A percentile compares a stretch with the other conserved stretches of the same genome.
These are phyloP conservation scores for Pseudogymnoascus verrucosus DNA, from an alignment of 2,329 filamentous ascomycete species.

Conservation along the genomic window DNA sequence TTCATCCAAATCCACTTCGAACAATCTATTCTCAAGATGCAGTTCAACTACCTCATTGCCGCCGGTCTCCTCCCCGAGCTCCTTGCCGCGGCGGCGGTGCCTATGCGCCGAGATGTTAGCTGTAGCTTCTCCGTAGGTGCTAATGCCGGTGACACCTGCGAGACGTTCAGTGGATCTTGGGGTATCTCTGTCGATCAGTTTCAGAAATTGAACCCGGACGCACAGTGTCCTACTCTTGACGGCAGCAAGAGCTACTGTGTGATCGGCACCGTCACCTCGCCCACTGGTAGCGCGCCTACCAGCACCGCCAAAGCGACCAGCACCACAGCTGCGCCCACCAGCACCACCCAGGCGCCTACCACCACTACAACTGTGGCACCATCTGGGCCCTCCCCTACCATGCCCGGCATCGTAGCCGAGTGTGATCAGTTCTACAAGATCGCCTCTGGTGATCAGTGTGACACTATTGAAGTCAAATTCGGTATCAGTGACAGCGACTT, in stretches of 20 bases:
- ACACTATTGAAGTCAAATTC: not conserved
- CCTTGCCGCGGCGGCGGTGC: too few species aligned
- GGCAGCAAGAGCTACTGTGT: constrained; percentile 19
- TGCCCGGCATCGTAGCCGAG: not conserved
- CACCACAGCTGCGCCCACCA: not conserved
- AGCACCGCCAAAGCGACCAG: not conserved
- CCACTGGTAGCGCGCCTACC: constrained; percentile 5
- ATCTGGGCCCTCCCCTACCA: not conserved
- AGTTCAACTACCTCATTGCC: too few species aligned
- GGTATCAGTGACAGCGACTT: not conserved
- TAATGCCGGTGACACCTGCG: too few species aligned
- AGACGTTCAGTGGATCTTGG: constrained; percentile 13
- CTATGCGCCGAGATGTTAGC: too few species aligned
- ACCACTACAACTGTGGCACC: not conserved
- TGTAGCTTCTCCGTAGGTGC: too few species aligned
- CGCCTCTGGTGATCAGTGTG: not conserved
- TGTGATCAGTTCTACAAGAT: constrained; percentile 1
- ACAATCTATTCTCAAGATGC: too few species aligned
- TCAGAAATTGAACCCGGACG: constrained; percentile 22
- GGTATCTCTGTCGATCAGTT: constrained; percentile 19
- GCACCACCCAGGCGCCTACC: not conserved
- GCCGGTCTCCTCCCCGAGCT: too few species aligned
- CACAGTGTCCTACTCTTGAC: constrained; percentile 20
- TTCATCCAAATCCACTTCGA: too few species aligned
- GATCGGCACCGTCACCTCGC: constrained; percentile 16